Evolutionary conservation across 129 eudicot genomes (phyloP).

Genomic region (Flaveria sonorensis): DNA sequence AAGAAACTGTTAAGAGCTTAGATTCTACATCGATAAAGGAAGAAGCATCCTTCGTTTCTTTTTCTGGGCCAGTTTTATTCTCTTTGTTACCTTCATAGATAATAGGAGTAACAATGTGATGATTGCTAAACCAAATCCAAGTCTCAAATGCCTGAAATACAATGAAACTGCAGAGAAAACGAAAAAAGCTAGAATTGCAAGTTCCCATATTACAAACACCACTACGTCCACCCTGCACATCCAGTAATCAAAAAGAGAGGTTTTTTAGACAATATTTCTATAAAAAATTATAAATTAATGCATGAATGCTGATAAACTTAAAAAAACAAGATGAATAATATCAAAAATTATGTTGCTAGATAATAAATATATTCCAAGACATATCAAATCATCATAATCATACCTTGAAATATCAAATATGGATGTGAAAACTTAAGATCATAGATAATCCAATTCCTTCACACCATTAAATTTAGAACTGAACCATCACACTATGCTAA

Average conservation of each 20-base stretch:
- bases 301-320: neutral
- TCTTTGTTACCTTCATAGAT: constrained; percentile 92
- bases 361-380: neutral
- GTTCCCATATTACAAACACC: constrained; percentile 89
- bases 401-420: neutral
- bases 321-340: neutral
- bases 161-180: constrained; percentile 91
- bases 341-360: neutral
- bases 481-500: neutral
- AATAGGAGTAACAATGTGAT: constrained; percentile 67
- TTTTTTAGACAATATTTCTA: constrained; percentile 5
- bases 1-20: constrained; percentile 15
- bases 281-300: neutral
- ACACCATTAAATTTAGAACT: neutral
- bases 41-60: constrained; percentile 99
- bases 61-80: constrained; percentile 77
- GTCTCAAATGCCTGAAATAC: constrained; percentile 74
- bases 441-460: neutral
- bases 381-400: too few species aligned
- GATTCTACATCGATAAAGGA: constrained; percentile 80
- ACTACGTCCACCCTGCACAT: constrained; percentile 94
- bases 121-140: constrained; percentile 63
- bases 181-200: constrained; percentile 75
- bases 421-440: constrained; percentile 2
- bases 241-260: neutral